phyloP scores from a whole-genome alignment of 768 basidiomycete genomes.

The Hygrocybe coccinea region DNA sequence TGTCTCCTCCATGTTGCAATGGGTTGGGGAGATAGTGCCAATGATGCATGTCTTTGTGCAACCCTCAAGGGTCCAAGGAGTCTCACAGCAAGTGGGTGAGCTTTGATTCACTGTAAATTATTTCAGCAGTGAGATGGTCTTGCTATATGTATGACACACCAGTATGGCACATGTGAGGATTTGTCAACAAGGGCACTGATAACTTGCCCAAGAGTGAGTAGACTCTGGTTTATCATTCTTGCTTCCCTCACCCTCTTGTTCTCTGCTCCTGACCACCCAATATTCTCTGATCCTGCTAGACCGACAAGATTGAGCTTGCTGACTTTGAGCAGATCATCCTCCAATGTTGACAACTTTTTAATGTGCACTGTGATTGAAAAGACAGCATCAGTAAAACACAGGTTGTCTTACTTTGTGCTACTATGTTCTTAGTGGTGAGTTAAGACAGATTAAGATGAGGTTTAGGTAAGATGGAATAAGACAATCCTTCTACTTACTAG shows the following conservation, averaged over 20 bases:
- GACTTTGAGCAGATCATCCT: constrained; percentile 85
- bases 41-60: constrained; percentile 97
- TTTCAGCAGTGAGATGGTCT: neutral
- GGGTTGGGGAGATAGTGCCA: constrained; percentile 90
- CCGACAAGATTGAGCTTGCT: constrained; percentile 98
- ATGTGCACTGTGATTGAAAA: too few relatives aligned
- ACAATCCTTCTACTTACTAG: too few relatives aligned
- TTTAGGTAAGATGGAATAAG: too few relatives aligned
- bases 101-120: constrained; percentile 75
- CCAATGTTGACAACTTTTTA: constrained; percentile 71
- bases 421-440: too few relatives aligned
- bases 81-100: constrained; percentile 97
- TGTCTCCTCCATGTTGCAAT: too few relatives aligned
- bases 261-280: constrained; percentile 92
- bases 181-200: constrained; percentile 90
- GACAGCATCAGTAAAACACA: too few relatives aligned
- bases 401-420: too few relatives aligned
- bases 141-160: constrained; percentile 39
- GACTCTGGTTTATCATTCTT: too few relatives aligned
- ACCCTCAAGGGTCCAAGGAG: constrained; percentile 92
- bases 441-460: too few relatives aligned
- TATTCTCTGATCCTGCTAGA: constrained; percentile 95
- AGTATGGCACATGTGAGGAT: constrained; percentile 88
- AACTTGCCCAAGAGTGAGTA: too few relatives aligned
- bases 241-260: constrained; percentile 94